Conservation (phyloP, 225 moss, liverwort and hornwort genomes). For the Thuidium tamariscinum region DNA sequence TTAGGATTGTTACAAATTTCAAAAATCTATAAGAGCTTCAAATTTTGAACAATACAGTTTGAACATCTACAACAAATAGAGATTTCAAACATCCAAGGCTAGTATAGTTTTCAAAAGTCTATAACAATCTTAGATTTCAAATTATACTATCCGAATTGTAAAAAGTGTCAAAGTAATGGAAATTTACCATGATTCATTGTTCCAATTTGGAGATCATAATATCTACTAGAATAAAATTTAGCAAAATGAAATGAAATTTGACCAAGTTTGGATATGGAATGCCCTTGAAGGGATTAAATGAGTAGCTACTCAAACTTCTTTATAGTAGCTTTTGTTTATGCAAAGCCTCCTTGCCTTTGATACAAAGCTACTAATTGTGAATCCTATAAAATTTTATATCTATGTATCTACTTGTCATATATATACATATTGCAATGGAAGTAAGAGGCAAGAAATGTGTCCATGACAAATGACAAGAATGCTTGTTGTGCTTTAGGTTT, state of each 20-base stretch:
- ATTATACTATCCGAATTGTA: no score
- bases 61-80: no score
- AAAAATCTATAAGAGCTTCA: no score
- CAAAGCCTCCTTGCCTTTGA: background rate
- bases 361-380: background rate
- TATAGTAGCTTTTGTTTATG: rapidly evolving
- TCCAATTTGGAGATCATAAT: background rate
- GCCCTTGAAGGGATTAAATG: rapidly evolving
- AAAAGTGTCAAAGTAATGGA: no score
- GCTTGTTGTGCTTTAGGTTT: no score
- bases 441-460: background rate
- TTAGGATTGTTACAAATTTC: no score
- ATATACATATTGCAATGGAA: background rate
- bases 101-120: no score
- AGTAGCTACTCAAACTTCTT: background rate
- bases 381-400: background rate
- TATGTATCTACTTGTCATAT: background rate
- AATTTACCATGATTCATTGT: background rate
- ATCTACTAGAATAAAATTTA: background rate
- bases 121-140: no score
- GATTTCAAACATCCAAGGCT: no score
- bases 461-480: background rate
- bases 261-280: background rate
- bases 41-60: no score
- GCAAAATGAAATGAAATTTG: background rate